Base-by-base conservation (phyloP, 495 filamentous ascomycete genomes). In the Hypoxylon intermedium region DNA sequence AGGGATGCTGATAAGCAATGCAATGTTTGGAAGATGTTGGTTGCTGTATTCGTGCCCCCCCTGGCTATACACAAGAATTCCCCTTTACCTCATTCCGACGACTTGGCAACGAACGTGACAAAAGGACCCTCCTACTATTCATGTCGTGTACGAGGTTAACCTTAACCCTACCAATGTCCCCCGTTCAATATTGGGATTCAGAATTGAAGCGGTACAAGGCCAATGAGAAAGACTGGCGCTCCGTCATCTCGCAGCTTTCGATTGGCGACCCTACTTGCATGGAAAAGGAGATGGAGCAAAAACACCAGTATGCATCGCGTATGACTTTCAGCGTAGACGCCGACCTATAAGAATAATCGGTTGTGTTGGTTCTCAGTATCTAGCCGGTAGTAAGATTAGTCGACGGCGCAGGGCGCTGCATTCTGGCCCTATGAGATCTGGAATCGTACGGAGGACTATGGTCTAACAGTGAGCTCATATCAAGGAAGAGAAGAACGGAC, bases 301-400 rank as follows among this genome's bases (percentile, higher is more conserved):
- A 33, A 31, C 43, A 28, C 45, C 45, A 58, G 19, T 45, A 42
- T 48, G 38, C 16, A 20, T 20, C 16, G 38, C 38, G 13, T 24
- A 16, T 44, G 19, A 12, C 41, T 36, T 41, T 36, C 54, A 50
- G 54, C 54, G n/a, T 43, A 53, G 30, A 47, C 49, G 49, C 50
- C 38, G 31, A 44, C 52, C 52, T 62, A 56, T 62, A 44, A 31
- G 6, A 41, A 23, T 9, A 4, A 23, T 28, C 47, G 9, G 34
- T n/a, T n/a, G n/a, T 36, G 59, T 64, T 64, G 48, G 54, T 21
- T 50, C 28, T 16, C 9, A 45, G 13, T 30, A 54, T 49, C 47
- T 53, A 55, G 37, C 58, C 43, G 63, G 53, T 53, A 67, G n/a
- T n/a, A n/a, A n/a, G 53, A 67, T 67, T 67, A 59, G 53, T 59